Base-by-base conservation (phyloP, 208 protist genomes). In the Leishmania guyanensis region DNA sequence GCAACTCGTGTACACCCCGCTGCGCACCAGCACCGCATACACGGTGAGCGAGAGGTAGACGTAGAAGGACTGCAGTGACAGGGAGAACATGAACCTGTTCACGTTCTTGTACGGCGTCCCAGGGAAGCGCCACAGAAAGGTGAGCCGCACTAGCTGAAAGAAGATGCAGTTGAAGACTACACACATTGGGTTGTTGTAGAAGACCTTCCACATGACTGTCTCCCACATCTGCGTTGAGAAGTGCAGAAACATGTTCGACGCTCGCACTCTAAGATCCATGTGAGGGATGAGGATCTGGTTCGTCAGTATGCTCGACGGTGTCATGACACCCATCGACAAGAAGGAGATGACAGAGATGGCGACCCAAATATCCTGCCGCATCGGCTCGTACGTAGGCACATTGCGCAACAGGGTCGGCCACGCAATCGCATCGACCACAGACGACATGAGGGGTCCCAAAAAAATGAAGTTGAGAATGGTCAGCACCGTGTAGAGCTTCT, bases 161-260 rank as follows among this genome's bases (percentile, higher is more conserved):
- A 78, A 10, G 10, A 91, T 46, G 69, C 85, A 89, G 76, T 79
- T 88, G 29, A 91, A 43, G 14, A 90, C 80, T n/a, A 87, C 73
- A 36, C 77, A 77, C 46, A 90, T 69, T 17, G 92, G 82, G 69
- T 70, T 91, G 79, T 87, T 86, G 85, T 91, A 93, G 82, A 92
- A 92, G 22, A 95, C 85, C 77, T 95, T 95, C 92, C 92, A 95
- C 87, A 93, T 91, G 51, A 86, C 71, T 10, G 89, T 84, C 75
- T 92, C 81, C 70, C 85, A 68, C 64, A 92, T 72, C 62, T 89
- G 80, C 76, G 84, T 20, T 14, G 84, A 69, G 64, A 86, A 83
- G 72, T 84, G 77, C 51, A 88, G 16, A 46, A 93, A 90, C 69
- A 91, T 83, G 68, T 83, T 84, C 53, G 83, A 83, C 16, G 79